Conservation (phyloP, 2,329 filamentous ascomycete genomes). For the Ciborinia camelliae region DNA sequence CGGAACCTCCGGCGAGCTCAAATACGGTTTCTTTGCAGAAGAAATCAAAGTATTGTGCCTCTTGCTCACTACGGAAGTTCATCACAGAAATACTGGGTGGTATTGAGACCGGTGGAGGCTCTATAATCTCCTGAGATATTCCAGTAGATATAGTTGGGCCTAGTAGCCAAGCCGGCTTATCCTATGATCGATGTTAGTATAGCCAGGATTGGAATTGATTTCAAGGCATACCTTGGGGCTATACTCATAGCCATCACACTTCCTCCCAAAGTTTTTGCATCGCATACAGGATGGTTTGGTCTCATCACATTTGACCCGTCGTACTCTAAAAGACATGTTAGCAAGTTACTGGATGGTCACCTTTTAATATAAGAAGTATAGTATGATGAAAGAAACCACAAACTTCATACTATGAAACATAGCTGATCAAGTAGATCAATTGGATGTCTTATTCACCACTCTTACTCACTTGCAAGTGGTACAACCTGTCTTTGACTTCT, state of each 20-base stretch:
- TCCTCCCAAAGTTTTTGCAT: slow-evolving; percentile 19
- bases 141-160: slow-evolving; percentile 18
- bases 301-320: slow-evolving; percentile 21
- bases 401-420: neutral
- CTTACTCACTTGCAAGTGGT: slow-evolving; percentile 20
- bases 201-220: neutral
- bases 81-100: slow-evolving; percentile 4
- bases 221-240: slow-evolving; percentile 15
- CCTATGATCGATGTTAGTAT: neutral
- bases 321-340: slow-evolving; percentile 9
- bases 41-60: slow-evolving; percentile 28
- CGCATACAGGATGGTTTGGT: slow-evolving; percentile 19
- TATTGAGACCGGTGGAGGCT: neutral
- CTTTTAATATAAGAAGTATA: slow-evolving; percentile 12
- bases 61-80: slow-evolving; percentile 23
- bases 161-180: slow-evolving; percentile 19
- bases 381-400: slow-evolving; percentile 19
- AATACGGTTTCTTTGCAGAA: slow-evolving; percentile 25
- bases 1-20: slow-evolving; percentile 24
- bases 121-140: slow-evolving; percentile 4
- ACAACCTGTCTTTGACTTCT: slow-evolving; percentile 23
- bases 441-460: neutral
- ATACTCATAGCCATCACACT: slow-evolving; percentile 19
- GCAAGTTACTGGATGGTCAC: neutral
- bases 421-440: neutral